Base-by-base conservation (phyloP, 2,329 filamentous ascomycete species). In the Capronia epimyces region DNA sequence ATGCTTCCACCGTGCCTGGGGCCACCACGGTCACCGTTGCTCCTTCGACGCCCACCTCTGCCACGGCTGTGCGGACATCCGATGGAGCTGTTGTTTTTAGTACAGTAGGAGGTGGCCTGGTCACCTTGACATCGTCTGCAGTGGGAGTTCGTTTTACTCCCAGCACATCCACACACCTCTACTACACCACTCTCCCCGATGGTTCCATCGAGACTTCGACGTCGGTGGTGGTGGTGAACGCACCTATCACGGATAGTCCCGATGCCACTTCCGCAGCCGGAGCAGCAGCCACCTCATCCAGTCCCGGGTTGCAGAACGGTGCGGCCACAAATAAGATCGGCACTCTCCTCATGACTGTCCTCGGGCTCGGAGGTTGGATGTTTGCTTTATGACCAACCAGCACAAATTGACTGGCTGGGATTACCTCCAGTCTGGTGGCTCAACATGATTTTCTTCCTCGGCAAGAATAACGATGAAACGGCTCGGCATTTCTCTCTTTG, bases 201-300 rank as follows among this genome's bases (percentile, higher is more conserved):
- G 73, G 73, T n/a, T 63, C 60, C 13, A 46, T 67, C 18, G 65
- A 64, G 55, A 74, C 72, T 36, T 65, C 71, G 52, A 75, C 73
- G 9, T 66, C 69, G 32, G 62, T 73, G n/a, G 70, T 72, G 2
- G 64, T 75, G 27, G 68, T 75, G 39, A 65, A 71, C 37, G 69
- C 70, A 8, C 58, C 52, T 8, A 49, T 53, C 16, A 66, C 66
- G 12, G 50, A 59, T 20, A 53, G 56, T 3, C 62, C 60, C 1
- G 61, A 54, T 20, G 49, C 59, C 2, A 61, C 63, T 1, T 56
- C 52, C 12, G 57, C 53, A 7, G 46, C 55, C 13, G 57, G 51
- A 12, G 60, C 53, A 16, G 55, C 51, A 24, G 34, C 62, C 13
- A 53, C 61, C 8, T 55, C 60, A 1, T 57, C 58, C 2, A 56